Evolutionary conservation across 1,284 basidiomycete genomes (phyloP), one percentile per base, ranked within the genome.

Genomic region (Caloboletus inedulis): DNA sequence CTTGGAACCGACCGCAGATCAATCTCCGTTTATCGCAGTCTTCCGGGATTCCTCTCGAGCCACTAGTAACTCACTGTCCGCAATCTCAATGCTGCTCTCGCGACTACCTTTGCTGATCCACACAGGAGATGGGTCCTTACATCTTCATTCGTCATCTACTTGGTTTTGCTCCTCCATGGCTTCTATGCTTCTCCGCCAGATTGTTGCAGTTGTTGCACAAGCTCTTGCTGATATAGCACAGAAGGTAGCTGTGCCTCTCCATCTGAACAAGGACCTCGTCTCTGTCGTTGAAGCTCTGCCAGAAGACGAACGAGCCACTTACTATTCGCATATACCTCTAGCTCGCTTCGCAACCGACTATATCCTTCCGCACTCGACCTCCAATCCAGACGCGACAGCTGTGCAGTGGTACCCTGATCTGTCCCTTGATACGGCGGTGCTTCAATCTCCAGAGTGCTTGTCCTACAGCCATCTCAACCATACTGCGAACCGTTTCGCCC

Each of bases 341-440:
- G 59, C 61, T 39, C 55, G 51, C 43, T 66, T 71, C 33, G 73
- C 69, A n/a, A 70, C 71, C 6, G 74, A 78, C 47, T 74, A 73
- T 52, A 65, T 78, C 25, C 49, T 64, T 31, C 54, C 62, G 29
- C 66, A 70, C 33, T 68, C 70, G 13, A 42, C 56, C 19, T 62
- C 67, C 13, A 56, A 63, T 42, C 72, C 75, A 1, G 41, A 69
- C 40, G 58, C 59, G 1, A 61, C 60, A 29, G 76, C 74, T 23
- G 67, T 78, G 23, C 65, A 63, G 13, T 78, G 75, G 75, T 74
- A 74, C 57, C 63, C 70, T 18, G 60, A 69, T 39, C 58, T 78
- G 19, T 68, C 69, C 5, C 41, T 37, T 19, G 49, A 43, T n/a
- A 23, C 9, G 14, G 46, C n/a, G 36, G 27, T n/a, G 12, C 25